These are phyloP conservation scores for Metarhizium brunneum DNA, from an alignment of 2,329 filamentous ascomycete genomes.

Conservation along the genomic window DNA sequence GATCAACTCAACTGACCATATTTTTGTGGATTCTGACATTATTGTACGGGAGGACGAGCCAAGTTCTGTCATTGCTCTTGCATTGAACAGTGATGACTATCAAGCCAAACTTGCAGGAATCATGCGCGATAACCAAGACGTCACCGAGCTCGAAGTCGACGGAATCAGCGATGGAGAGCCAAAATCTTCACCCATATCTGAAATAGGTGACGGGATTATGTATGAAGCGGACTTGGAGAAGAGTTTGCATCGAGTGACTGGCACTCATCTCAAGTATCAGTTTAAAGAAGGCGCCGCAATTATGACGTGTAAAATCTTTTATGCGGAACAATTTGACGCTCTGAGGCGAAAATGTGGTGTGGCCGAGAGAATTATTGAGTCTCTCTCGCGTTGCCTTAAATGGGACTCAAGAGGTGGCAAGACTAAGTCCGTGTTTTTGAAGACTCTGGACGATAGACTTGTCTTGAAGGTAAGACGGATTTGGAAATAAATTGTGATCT, in stretches of 20 bases:
- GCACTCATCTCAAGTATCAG: slow-evolving; percentile 91
- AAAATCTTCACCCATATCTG: slow-evolving; percentile 23
- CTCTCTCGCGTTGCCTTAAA: slow-evolving; percentile 86
- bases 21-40: slow-evolving; percentile 94
- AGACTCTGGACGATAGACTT: slow-evolving; percentile 89
- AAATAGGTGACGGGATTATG: slow-evolving; percentile 28
- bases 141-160: slow-evolving; percentile 28
- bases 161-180: slow-evolving; percentile 17
- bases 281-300: slow-evolving; percentile 90
- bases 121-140: slow-evolving; percentile 39
- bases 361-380: slow-evolving; percentile 88
- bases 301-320: slow-evolving; percentile 98
- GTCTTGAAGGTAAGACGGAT: slow-evolving; percentile 60
- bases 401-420: slow-evolving; percentile 98
- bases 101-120: slow-evolving; percentile 66
- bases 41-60: slow-evolving; percentile 97
- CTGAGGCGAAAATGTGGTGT: slow-evolving; percentile 87
- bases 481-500: background rate
- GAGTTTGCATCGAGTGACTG: slow-evolving; percentile 73
- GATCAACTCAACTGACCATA: slow-evolving; percentile 77
- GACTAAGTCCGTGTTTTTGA: slow-evolving; percentile 93
- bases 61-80: slow-evolving; percentile 90
- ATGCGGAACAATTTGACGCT: slow-evolving; percentile 95
- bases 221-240: slow-evolving; percentile 73
- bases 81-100: slow-evolving; percentile 82